Conservation (phyloP, 805 yeast genomes). For the Saccharomycopsis microspora region DNA sequence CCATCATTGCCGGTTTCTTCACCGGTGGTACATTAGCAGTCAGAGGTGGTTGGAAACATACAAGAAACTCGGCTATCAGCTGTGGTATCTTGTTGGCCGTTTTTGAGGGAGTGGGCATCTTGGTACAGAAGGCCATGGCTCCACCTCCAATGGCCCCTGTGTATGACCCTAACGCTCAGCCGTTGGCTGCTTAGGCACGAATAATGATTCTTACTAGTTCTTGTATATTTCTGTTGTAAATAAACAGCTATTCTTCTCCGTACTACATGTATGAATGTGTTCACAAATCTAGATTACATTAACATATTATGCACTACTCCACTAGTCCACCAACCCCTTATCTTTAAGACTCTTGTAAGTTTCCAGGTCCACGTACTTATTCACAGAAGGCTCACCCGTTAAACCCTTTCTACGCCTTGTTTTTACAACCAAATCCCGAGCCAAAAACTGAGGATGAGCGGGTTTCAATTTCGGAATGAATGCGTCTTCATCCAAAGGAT, state of each 20-base stretch:
- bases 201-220: background rate
- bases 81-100: constrained; percentile 96
- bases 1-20: constrained; percentile 94
- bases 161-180: constrained; percentile 10
- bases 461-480: constrained; percentile 62
- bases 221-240: background rate
- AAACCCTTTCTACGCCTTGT: constrained; percentile 85
- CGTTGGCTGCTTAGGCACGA: constrained; percentile 8
- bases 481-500: constrained; percentile 66
- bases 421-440: constrained; percentile 83
- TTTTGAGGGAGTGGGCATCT: constrained; percentile 96
- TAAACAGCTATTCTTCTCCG: too few relatives aligned
- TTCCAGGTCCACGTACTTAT: constrained; percentile 21
- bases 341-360: background rate
- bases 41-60: constrained; percentile 98
- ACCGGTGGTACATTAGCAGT: constrained; percentile 97
- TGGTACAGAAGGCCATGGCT: constrained; percentile 85
- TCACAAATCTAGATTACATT: background rate
- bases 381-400: constrained; percentile 52
- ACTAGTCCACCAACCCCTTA: constrained; percentile 1
- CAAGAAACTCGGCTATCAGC: constrained; percentile 91
- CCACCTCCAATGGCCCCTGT: constrained; percentile 13
- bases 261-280: background rate
- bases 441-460: constrained; percentile 56
- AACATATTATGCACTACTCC: background rate